Percentiles rank a stretch among this genome's conserved stretches.
Conservation (phyloP, 2,329 filamentous ascomycete genomes). For the Diaporthe citriasiana region DNA sequence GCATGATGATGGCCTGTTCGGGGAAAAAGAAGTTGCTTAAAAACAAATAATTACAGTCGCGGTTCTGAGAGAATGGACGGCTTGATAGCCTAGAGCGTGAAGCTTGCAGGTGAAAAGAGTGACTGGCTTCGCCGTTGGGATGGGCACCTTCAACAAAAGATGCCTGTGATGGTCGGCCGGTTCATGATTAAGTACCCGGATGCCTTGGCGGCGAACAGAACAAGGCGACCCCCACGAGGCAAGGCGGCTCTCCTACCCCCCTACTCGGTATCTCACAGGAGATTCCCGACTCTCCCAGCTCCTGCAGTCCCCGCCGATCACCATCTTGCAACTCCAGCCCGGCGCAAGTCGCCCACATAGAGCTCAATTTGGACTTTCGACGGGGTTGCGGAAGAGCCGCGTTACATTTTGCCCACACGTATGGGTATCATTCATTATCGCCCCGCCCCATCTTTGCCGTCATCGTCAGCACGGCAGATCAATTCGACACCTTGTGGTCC, state of each 20-base stretch:
- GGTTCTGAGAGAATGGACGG: conserved; percentile 30
- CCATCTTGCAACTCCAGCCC: conserved; percentile 15
- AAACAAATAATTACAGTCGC: neutral
- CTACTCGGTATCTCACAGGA: conserved; percentile 10
- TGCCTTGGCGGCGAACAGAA: neutral
- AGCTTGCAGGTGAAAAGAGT: conserved; percentile 26
- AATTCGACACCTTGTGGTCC: neutral
- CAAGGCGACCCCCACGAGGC: neutral
- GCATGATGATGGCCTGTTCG: conserved; percentile 14
- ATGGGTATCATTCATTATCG: conserved; percentile 6
- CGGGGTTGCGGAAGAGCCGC: neutral
- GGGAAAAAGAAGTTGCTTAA: neutral
- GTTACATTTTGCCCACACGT: conserved; percentile 10
- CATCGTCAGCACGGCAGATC: neutral
- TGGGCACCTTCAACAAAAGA: neutral
- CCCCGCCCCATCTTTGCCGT: neutral
- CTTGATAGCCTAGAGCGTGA: conserved; percentile 5
- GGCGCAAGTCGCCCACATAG: neutral
- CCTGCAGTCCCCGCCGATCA: conserved; percentile 11
- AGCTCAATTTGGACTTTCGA: neutral
- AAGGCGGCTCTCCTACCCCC: neutral
- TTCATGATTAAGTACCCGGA: conserved; percentile 23
- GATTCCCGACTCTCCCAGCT: conserved; percentile 5
- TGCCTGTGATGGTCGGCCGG: conserved; percentile 13
- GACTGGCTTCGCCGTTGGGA: conserved; percentile 24